Percentiles rank a stretch among this genome's conserved stretches.
These are phyloP conservation scores for Coemansia sp. DNA, from an alignment of 192 early-diverging fungal genomes.

Conservation along the genomic window DNA sequence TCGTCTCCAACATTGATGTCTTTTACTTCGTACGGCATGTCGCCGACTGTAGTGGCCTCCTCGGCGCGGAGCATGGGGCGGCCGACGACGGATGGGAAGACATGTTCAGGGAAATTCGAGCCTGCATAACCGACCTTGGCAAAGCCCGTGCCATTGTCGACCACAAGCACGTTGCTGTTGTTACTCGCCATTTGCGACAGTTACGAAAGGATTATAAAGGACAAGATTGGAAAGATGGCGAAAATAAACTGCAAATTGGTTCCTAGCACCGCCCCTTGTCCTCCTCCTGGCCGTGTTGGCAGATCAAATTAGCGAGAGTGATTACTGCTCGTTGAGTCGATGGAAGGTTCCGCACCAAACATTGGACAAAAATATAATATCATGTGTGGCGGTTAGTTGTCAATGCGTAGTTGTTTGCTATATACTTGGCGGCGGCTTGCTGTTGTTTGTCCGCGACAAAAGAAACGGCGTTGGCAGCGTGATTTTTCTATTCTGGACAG, in stretches of 20 bases:
- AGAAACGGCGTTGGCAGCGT: no score
- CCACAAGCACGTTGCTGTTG: constrained; percentile 67
- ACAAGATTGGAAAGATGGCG: constrained; percentile 1
- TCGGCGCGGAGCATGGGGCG: constrained; percentile 96
- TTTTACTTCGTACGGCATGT: constrained; percentile 60
- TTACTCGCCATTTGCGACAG: constrained; percentile 20
- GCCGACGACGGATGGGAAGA: constrained; percentile 98
- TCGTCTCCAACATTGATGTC: constrained; percentile 99
- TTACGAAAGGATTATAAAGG: not conserved
- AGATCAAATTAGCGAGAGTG: not conserved
- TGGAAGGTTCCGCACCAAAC: constrained; percentile 16
- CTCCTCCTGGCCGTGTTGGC: not conserved
- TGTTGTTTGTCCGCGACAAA: no score
- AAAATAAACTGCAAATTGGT: not conserved
- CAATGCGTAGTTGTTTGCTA: not conserved
- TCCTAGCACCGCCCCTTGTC: not conserved
- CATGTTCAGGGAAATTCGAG: constrained; percentile 91
- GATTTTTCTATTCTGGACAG: no score
- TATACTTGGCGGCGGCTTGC: no score
- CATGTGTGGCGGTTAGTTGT: not conserved
- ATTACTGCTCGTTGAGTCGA: not conserved
- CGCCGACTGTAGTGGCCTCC: constrained; percentile 66
- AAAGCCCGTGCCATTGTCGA: constrained; percentile 90
- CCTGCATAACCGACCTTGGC: constrained; percentile 97
- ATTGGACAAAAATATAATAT: not conserved